Evolutionary conservation across 2,329 filamentous ascomycete genomes (phyloP).

Genomic region (Pseudogymnoascus sp.): DNA sequence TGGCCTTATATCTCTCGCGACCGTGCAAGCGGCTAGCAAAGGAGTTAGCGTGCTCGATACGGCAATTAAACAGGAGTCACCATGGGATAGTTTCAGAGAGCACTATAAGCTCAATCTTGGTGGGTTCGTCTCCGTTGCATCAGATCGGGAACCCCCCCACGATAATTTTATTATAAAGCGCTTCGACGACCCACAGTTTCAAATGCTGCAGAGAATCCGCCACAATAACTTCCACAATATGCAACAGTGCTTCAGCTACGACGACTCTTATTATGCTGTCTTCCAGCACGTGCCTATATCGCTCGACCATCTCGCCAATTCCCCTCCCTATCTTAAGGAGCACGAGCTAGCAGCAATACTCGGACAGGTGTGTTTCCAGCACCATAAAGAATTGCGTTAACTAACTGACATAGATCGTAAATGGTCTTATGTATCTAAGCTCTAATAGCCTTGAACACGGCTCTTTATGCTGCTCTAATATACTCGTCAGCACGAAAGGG

Average conservation of each 20-base stretch:
- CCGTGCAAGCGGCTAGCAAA: neutral
- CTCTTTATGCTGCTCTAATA: conserved; percentile 10
- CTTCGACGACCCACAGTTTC: no score
- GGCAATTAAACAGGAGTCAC: neutral
- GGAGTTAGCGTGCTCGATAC: neutral
- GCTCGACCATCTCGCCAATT: neutral
- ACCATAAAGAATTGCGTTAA: neutral
- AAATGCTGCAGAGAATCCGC: neutral
- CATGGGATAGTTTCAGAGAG: neutral
- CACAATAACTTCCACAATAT: neutral
- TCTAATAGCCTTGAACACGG: conserved; percentile 4
- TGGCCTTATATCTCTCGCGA: neutral
- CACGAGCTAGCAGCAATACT: neutral
- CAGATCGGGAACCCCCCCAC: no score
- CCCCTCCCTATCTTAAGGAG: neutral
- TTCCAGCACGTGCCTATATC: conserved; percentile 2
- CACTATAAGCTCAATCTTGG: neutral
- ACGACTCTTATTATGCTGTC: neutral
- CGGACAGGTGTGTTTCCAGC: neutral
- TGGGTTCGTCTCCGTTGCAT: neutral
- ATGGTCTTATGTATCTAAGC: neutral
- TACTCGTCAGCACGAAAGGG: conserved; percentile 7
- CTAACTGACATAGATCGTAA: neutral
- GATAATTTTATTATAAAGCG: no score
- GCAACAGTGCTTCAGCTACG: neutral